Conservation (phyloP, 805 yeast species). For the Grigorovia yakushimaensis region DNA sequence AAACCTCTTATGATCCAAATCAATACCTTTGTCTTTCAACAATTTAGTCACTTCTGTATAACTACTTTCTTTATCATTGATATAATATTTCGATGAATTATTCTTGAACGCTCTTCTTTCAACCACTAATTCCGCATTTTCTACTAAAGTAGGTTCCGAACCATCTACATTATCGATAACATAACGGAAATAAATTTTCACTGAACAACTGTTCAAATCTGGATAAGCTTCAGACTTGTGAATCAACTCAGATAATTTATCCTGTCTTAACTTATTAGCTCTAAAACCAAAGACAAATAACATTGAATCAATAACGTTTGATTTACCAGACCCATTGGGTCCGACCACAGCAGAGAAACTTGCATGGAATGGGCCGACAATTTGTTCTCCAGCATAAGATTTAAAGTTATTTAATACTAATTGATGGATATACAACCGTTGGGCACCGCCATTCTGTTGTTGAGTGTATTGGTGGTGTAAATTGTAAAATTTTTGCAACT, state of each 20-base stretch:
- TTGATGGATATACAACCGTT: conserved; percentile 63
- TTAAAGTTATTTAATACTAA: conserved; percentile 78
- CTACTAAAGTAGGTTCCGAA: conserved; percentile 32
- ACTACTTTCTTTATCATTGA: conserved; percentile 58
- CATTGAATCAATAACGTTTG: conserved; percentile 93
- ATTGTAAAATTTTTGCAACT: conserved; percentile 22
- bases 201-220: conserved; percentile 65
- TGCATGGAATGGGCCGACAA: conserved; percentile 88
- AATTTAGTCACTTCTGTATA: conserved; percentile 72
- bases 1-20: conserved; percentile 88
- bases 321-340: conserved; percentile 97
- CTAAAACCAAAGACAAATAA: conserved; percentile 95
- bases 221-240: conserved; percentile 78
- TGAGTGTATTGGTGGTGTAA: conserved; percentile 8
- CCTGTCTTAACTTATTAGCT: conserved; percentile 94
- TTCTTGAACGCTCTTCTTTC: conserved; percentile 72
- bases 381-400: conserved; percentile 89
- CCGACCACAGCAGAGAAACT: conserved; percentile 97
- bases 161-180: conserved; percentile 45
- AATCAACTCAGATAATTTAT: conserved; percentile 82
- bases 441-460: conserved; percentile 26
- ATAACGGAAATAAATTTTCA: conserved; percentile 78
- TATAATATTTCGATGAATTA: conserved; percentile 67
- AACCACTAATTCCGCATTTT: conserved; percentile 51
- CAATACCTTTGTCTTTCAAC: conserved; percentile 76